Base-by-base conservation (phyloP, 139 green algal genomes). In the Micromonas commoda region DNA sequence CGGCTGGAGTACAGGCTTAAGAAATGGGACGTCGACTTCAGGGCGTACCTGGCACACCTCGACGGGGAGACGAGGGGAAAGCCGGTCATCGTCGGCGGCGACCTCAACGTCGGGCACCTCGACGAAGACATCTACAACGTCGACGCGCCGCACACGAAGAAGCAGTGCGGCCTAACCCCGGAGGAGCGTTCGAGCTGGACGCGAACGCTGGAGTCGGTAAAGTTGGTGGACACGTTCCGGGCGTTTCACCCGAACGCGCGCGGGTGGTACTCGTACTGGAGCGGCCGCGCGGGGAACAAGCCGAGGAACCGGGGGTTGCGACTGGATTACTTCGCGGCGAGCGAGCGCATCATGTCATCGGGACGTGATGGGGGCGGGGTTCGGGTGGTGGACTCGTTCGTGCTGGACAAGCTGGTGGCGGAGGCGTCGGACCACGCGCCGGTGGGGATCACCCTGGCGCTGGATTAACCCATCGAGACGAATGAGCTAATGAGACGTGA, bases 51-150 rank as follows among this genome's bases (percentile, higher is more conserved):
- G 33, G 35, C n/a, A 2, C 21, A 38, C n/a, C 63, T 82, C 6
- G 28, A 16, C 32, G 63, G 6, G 63, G 13, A 72, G 1, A 19
- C 54, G n/a, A 78, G 69, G 37, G 37, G 34, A 21, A 85, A 82
- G 52, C 81, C 81, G 28, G 69, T 79, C 24, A 28, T 78, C 21
- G 75, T 72, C 61, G 23, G 37, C 6, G 81, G 81, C 6, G 81
- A 85, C 66, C 69, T 85, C 1, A 85, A 85, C 57, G 81, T 85
- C 0, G 81, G 76, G 38, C 81, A 85, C 35, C 51, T 82, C 0
- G 81, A 85, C 65, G 32, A 38, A 13, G 81, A 85, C 60, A 85
- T 85, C 57, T 85, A 52, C 26, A 85, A 85, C 76, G 76, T 81
- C 1, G 34, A 2, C 26, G 76, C 81, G 2, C 72, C 78, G 52